These are phyloP conservation scores for Macrophomina tecta DNA, from an alignment of 2,329 filamentous ascomycete genomes.

Conservation along the genomic window DNA sequence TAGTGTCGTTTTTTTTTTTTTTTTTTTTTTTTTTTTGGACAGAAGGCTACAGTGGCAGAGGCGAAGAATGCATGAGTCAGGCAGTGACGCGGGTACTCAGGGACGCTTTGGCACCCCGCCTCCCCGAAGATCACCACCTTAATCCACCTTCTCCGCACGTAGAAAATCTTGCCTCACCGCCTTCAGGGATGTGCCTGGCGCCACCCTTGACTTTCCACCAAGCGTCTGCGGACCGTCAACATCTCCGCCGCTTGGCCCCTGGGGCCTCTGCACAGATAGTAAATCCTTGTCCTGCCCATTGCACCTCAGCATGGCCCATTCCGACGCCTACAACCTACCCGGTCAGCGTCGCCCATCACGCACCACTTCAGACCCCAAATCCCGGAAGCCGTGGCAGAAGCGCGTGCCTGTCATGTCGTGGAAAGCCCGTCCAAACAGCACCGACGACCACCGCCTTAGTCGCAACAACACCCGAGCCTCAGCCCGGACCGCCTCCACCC, in stretches of 20 bases:
- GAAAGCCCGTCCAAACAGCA: constrained; percentile 25
- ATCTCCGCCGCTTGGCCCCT: neutral
- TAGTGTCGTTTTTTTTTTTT: too few relatives aligned
- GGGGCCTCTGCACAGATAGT: neutral
- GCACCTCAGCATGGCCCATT: constrained; percentile 2
- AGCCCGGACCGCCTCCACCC: constrained; percentile 31
- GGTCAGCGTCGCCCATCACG: constrained; percentile 18
- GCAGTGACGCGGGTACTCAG: constrained; percentile 9
- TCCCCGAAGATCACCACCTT: constrained; percentile 9
- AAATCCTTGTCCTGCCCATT: neutral
- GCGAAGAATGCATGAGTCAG: constrained; percentile 1
- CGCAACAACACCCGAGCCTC: constrained; percentile 34
- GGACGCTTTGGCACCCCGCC: neutral
- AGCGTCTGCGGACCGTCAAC: neutral
- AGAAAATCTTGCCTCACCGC: constrained; percentile 3
- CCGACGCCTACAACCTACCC: constrained; percentile 24
- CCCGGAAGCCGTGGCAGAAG: constrained; percentile 33
- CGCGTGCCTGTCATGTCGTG: constrained; percentile 32
- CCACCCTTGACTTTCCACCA: neutral
- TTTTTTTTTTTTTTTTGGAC: too few relatives aligned
- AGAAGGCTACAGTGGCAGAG: neutral
- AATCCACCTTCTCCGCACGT: constrained; percentile 20
- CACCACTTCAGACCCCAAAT: constrained; percentile 1
- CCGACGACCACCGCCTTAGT: constrained; percentile 29
- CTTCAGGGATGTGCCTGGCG: neutral